Conservation (phyloP, 169 alveolate species). For the Plasmodium billcollinsi region DNA sequence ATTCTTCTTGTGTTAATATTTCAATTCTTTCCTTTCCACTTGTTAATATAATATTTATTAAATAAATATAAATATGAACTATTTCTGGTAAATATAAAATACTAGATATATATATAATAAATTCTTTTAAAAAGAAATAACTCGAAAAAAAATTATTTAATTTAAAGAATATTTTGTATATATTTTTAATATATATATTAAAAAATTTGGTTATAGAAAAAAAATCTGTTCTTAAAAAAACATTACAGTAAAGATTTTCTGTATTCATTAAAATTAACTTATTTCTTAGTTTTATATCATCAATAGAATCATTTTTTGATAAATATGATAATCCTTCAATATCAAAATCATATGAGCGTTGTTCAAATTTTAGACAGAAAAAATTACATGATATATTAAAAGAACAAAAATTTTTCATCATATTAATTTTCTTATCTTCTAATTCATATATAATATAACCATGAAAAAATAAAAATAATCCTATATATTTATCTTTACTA, state of each 20-base stretch:
- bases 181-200: conserved; percentile 33
- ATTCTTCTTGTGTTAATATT: conserved; percentile 73
- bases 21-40: conserved; percentile 75
- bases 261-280: conserved; percentile 21
- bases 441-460: conserved; percentile 32
- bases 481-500: conserved; percentile 31
- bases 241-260: conserved; percentile 51
- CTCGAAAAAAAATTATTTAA: conserved; percentile 70
- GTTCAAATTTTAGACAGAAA: conserved; percentile 66
- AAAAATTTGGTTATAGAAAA: conserved; percentile 50
- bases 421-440: conserved; percentile 48
- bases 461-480: conserved; percentile 39
- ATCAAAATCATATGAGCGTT: conserved; percentile 45
- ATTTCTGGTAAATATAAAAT: conserved; percentile 53
- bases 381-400: conserved; percentile 58
- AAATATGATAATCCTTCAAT: conserved; percentile 26
- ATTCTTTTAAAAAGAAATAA: conserved; percentile 55
- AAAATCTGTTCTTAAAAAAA: conserved; percentile 62
- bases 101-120: conserved; percentile 25
- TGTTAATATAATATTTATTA: conserved; percentile 49
- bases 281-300: conserved; percentile 20
- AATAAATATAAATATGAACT: conserved; percentile 17
- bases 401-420: conserved; percentile 49
- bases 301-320: conserved; percentile 42
- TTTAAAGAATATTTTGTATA: conserved; percentile 42